phyloP scores from a whole-genome alignment of 495 filamentous ascomycete species.

The Podospora pseudopauciseta region DNA sequence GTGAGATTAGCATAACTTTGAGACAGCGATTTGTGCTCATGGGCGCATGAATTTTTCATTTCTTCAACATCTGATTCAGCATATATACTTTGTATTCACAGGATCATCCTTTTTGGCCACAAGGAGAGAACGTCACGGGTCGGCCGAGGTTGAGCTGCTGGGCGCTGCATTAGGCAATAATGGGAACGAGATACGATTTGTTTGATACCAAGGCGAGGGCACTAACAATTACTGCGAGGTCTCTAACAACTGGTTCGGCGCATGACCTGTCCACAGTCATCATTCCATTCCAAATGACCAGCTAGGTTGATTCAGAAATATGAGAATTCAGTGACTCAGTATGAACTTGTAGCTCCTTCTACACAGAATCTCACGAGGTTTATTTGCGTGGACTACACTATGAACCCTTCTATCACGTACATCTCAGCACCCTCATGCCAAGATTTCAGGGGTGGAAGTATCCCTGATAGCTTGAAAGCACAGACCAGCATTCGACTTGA shows the following conservation, averaged over 20 bases:
- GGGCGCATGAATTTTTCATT: not conserved
- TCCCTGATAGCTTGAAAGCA: not conserved
- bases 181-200: not conserved
- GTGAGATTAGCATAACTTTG: slow-evolving; percentile 3
- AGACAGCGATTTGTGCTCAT: not conserved
- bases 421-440: not conserved
- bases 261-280: not conserved
- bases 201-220: not conserved
- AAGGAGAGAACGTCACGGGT: not conserved
- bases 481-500: not conserved
- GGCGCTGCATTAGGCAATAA: not conserved
- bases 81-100: too few species aligned
- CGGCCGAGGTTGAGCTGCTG: not conserved
- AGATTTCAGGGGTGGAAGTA: not conserved
- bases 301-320: not conserved
- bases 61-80: not conserved
- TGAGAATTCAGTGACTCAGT: not conserved
- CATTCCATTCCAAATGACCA: not conserved
- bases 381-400: not conserved
- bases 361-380: not conserved
- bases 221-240: not conserved
- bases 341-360: not conserved
- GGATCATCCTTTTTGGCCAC: not conserved
- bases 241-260: not conserved
- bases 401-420: not conserved